Evolutionary conservation across 1,139 yeast genomes (phyloP), one percentile per base, ranked within the genome.

Genomic region (Hanseniaspora gamundiae): DNA sequence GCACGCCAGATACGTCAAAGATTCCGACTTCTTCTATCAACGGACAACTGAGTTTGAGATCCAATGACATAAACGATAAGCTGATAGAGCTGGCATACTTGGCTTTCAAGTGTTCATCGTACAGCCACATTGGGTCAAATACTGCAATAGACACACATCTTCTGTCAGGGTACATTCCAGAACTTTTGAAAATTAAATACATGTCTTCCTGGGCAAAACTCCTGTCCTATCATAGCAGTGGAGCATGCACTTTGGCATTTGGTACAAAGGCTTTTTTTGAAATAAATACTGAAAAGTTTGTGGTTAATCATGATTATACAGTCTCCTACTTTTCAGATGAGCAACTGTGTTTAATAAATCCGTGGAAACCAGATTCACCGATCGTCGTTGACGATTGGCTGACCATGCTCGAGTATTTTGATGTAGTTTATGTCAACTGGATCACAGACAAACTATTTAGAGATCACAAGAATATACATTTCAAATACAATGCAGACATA

Each of bases 11-110:
- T 49, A 51, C 58, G 17, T 62, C 80, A 2, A 71, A 72, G 0
- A 45, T 56, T 2, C 57, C 60, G 8, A 49, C 49, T 16, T 17
- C 36, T 3, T 54, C 53, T 26, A 27, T 42, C 21, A 50, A 49
- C 11, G 39, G 53, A n/a, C 56, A 55, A 29, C 47, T 57, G 14
- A 45, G 52, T 8, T 8, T 49, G 26, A 26, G 45, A 39, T 29
- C 58, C 59, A 8, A 46, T 56, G 16, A 60, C 56, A 42, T 65
- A 71, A 11, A 60, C 60, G 47, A 78, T 80, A 13, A 56, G 57
- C n/a, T 85, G 20, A 56, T 84, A 2, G 95, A 87, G 59, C 80
- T 83, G 54, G 93, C 94, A 0, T 81, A 76, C 53, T 65, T 86
- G 50, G 75, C 75, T 50, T 60, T 80, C 0, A 66, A 71, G 65